Base-by-base conservation (phyloP, 345 rosid species). In the Lepidium didymum region DNA sequence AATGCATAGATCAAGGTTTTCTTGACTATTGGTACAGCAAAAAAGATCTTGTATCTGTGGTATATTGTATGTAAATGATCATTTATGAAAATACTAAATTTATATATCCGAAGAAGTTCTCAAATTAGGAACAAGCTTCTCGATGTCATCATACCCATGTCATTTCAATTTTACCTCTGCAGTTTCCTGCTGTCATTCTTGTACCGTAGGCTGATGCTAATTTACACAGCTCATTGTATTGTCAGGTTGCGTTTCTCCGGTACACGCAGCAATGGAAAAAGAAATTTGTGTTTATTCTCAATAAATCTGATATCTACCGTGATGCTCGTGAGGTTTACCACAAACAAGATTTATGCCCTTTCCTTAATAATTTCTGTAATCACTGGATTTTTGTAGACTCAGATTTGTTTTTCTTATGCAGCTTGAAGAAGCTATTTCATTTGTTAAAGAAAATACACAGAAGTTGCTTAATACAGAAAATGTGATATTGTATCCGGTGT, bases 181-280 rank as follows among this genome's bases (percentile, higher is more conserved):
- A 56, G 61, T 6, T 43, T 58, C 40, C 34, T 59, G 54, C 52
- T 57, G 31, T 65, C 18, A 25, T 44, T 13, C 4, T 14, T 60
- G 18, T 43, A 25, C 44, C 25, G 36, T 52, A 59, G 62, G 56
- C 57, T 67, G 38, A 74, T 61, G 56, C 57, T 67, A 33, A 74
- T 61, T 33, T 74, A 7, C 56, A 7, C 56, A 52, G 27, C 38
- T 35, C 16, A 21, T 46, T 54, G 27, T 68, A 42, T 64, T 77
- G 70, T 55, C 82, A 94, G 99, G 99, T 91, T 75, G 67, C 69
- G 35, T 94, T 94, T 81, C 99, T 94, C 75, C 91, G 85, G 56
- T 94, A 94, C 65, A 87, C 82, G 52, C 97, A 91, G 69, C 92
- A 91, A 63, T 94, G 97, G 99, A 94, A 85, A 83, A 91, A 94